Evolutionary conservation across 495 filamentous ascomycete genomes (phyloP), one percentile per base, ranked within the genome.

Genomic region (Tuber indicum): DNA sequence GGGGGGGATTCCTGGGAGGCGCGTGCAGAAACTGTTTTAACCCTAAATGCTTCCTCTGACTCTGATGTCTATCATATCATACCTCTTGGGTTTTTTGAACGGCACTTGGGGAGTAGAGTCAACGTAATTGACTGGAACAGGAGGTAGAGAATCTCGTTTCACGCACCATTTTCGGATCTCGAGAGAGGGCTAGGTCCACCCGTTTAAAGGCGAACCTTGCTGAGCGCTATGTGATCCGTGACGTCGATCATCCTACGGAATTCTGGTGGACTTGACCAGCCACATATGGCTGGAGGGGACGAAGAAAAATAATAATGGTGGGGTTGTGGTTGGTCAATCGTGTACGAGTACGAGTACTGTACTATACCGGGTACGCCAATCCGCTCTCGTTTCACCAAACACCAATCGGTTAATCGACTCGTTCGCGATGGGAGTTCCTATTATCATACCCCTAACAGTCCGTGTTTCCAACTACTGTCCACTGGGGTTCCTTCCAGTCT

Each of bases 21-120:
- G 58, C 58, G 58, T 66, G 58, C 26, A n/a, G 58, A 66, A 66
- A 66, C 58, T 32, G 58, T 66, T 66, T 66, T 66, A 32, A 17
- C 58, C n/a, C 58, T 66, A 66, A 66, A 66, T 66, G 14, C 52
- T 62, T 62, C 26, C n/a, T 62, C 52, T 62, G n/a, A n/a, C 9
- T 62, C 10, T 26, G 26, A 23, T 14, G 10, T 66, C n/a, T 17
- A n/a, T n/a, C n/a, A n/a, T n/a, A n/a, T n/a, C n/a, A n/a, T n/a
- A 32, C 58, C 58, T 66, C 26, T 14, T 0, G n/a, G 26, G 26
- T 17, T 66, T 66, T 58, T 58, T 58, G 58, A 17, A 6, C n/a
- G 58, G 3, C 14, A 66, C 0, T 66, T 32, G 3, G 58, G n/a
- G 14, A 66, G 58, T 17, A 32, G 58, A 32, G 14, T 66, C 26